Percentiles rank a stretch among this genome's conserved stretches.
Conservation (phyloP, 2,329 filamentous ascomycete genomes). For the Neocatenulostroma microsporum region DNA sequence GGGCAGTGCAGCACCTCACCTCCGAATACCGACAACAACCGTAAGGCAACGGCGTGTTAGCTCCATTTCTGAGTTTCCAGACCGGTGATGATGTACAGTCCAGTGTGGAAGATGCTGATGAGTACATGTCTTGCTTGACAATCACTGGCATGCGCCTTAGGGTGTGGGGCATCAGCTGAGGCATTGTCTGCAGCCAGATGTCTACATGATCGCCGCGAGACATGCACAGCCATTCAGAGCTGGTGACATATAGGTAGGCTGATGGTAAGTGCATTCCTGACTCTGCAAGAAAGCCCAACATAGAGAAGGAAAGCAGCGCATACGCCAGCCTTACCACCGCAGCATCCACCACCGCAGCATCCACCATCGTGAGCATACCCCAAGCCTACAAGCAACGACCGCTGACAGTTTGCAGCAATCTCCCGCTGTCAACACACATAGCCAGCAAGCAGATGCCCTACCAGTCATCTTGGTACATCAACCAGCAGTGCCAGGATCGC, state of each 20-base stretch:
- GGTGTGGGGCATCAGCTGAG: background rate
- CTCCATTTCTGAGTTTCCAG: too few species aligned
- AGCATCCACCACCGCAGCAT: background rate
- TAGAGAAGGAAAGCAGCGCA: background rate
- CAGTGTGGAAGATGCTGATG: background rate
- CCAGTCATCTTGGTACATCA: slow-evolving; percentile 3
- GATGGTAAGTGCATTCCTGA: background rate
- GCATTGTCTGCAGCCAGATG: background rate
- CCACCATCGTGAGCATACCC: background rate
- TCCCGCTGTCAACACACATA: background rate
- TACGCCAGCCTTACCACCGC: background rate
- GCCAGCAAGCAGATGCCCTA: background rate
- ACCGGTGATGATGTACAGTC: too few species aligned
- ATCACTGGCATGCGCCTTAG: background rate
- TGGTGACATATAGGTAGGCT: background rate
- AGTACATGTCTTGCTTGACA: background rate
- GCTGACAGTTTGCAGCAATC: background rate
- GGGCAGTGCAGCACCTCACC: background rate
- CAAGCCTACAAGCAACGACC: background rate
- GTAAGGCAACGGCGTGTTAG: too few species aligned
- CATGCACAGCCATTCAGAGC: background rate
- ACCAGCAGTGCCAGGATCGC: slow-evolving; percentile 10
- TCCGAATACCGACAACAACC: background rate
- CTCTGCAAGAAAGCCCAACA: background rate
- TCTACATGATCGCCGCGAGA: background rate